A percentile compares a stretch with the other conserved stretches of the same genome.
phyloP scores from a whole-genome alignment of 208 protist species.

The Leishmania gerbilli region DNA sequence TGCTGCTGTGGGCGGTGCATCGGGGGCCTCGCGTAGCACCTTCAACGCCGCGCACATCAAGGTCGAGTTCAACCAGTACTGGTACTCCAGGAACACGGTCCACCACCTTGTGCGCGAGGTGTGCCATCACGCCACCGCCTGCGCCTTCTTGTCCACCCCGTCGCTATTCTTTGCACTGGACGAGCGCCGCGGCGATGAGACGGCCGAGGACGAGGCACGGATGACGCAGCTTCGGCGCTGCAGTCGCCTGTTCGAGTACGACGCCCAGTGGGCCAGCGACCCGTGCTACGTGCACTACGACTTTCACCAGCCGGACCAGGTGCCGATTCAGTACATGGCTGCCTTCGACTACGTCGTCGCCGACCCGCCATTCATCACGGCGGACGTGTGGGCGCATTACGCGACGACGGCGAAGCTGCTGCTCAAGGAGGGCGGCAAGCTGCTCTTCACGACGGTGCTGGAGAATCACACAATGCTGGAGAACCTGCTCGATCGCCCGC shows the following conservation, averaged over 20 bases:
- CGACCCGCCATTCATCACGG: conserved; percentile 95
- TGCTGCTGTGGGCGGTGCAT: background rate
- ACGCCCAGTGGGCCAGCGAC: conserved; percentile 78
- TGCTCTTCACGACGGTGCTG: conserved; percentile 90
- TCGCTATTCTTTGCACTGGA: conserved; percentile 91
- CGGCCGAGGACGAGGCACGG: conserved; percentile 18
- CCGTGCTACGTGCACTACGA: conserved; percentile 88
- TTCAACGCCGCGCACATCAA: conserved; percentile 44
- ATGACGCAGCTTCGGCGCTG: conserved; percentile 33
- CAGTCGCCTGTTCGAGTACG: conserved; percentile 88
- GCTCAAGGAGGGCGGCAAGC: conserved; percentile 62
- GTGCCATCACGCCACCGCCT: conserved; percentile 57
- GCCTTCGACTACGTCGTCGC: conserved; percentile 92
- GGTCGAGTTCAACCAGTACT: conserved; percentile 93
- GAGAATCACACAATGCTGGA: conserved; percentile 92
- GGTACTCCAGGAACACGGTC: conserved; percentile 92
- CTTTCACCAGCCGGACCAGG: conserved; percentile 73
- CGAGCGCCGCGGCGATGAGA: conserved; percentile 23
- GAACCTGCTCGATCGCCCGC: conserved; percentile 53
- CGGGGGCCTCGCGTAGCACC: background rate
- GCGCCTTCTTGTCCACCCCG: conserved; percentile 91
- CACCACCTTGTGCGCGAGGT: conserved; percentile 69
- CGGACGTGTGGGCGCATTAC: conserved; percentile 89
- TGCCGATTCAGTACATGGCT: conserved; percentile 73
- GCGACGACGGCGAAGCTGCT: conserved; percentile 57